Evolutionary conservation across 805 yeast species (phyloP).

Genomic region (Ogataea saltuana): DNA sequence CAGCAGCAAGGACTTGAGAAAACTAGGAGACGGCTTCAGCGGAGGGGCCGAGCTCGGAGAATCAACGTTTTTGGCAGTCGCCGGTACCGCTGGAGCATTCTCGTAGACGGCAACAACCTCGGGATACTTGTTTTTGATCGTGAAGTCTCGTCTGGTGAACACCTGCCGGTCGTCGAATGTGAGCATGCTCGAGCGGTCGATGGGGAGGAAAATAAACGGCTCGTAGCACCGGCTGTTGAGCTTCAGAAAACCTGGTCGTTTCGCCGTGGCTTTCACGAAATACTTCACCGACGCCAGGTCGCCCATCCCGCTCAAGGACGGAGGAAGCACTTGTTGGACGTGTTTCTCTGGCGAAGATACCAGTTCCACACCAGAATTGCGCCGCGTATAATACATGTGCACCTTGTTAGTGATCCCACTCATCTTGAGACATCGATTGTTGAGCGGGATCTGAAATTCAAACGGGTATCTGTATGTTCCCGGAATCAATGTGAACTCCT

Average conservation of each 20-base stretch:
- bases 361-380: conserved; percentile 15
- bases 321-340: conserved; percentile 26
- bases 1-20: conserved; percentile 33
- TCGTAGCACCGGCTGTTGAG: conserved; percentile 46
- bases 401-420: conserved; percentile 16
- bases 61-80: conserved; percentile 1
- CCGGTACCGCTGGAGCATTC: conserved; percentile 13
- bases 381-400: conserved; percentile 11
- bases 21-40: conserved; percentile 25
- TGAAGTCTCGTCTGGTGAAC: conserved; percentile 46
- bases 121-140: conserved; percentile 42
- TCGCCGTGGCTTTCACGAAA: conserved; percentile 62
- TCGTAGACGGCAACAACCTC: conserved; percentile 43
- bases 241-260: conserved; percentile 49
- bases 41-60: conserved; percentile 10
- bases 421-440: conserved; percentile 38
- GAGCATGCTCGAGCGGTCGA: conserved; percentile 35
- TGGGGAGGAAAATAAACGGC: conserved; percentile 57
- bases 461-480: conserved; percentile 54
- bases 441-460: conserved; percentile 44
- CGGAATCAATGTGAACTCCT: conserved; percentile 49
- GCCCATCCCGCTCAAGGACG: conserved; percentile 27
- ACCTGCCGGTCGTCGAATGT: conserved; percentile 40
- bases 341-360: conserved; percentile 18
- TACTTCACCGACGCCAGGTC: conserved; percentile 44